Base-by-base conservation (phyloP, 2,329 filamentous ascomycete genomes). In the Trichoderma asperellum region DNA sequence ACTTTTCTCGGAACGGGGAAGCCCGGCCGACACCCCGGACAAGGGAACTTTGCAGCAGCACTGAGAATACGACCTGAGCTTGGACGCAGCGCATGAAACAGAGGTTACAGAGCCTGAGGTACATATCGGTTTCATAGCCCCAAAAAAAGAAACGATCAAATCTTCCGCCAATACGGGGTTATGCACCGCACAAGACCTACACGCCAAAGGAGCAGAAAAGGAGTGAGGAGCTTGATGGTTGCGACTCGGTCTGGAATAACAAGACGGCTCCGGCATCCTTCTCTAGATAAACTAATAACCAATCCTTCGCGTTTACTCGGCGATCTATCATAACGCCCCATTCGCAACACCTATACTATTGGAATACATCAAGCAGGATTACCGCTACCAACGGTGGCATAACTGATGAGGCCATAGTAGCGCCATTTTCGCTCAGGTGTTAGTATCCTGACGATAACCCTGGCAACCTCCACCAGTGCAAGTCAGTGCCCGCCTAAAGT, bases 1-100 rank as follows among this genome's bases (percentile, higher is more conserved):
- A 70, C 69, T 69, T 24, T 61, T 40, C 75, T 65, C 76, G 75
- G 76, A 73, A 73, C 75, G 75, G 75, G 71, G 72, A 78, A 74
- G 73, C 74, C 74, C 75, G 75, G 68, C 68, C 70, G 58, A 58
- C 34, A 52, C 62, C 53, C 63, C 58, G 63, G 63, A 35, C 63
- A 66, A 57, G 63, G 40, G 63, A 64, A 66, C 53, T 37, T 32
- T 66, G 55, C 63, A 37, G 63, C 35, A 37, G 62, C 62, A 65
- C 56, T 43, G 62, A 58, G 7, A 49, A 58, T 66, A 24, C 40
- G 40, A 66, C 59, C 35, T 43, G 52, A 49, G 47, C 59, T 37
- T 69, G 32, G 49, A 62, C 49, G n/a, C 55, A 62, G 49, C 55
- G 43, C n/a, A 64, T 69, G 61, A 65, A 69, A 69, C 55, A 55